Percentiles rank a stretch among this genome's conserved stretches.
Evolutionary conservation across 352 stramenopile genomes (phyloP).

Genomic region (Phytopythium aichiense): DNA sequence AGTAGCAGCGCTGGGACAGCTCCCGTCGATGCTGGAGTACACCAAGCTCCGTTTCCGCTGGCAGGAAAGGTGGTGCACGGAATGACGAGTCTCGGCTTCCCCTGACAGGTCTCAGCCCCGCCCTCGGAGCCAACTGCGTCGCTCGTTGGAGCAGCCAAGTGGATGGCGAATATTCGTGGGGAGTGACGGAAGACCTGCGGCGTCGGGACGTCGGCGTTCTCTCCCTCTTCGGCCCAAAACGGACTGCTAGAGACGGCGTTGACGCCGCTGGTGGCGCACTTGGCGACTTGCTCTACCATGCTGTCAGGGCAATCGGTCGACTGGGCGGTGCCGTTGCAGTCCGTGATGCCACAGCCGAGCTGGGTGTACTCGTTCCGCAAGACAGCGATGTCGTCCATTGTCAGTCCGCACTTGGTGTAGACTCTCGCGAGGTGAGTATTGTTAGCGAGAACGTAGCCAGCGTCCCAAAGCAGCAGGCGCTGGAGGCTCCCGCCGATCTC

Average conservation of each 20-base stretch:
- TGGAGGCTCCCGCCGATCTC: slow-evolving; percentile 43
- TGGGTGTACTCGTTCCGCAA: slow-evolving; percentile 20
- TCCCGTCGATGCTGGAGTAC: slow-evolving; percentile 24
- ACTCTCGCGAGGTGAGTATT: slow-evolving; percentile 11
- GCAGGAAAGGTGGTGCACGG: slow-evolving; percentile 29
- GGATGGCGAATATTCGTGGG: slow-evolving; percentile 32
- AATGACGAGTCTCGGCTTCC: slow-evolving; percentile 27
- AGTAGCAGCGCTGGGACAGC: slow-evolving; percentile 19
- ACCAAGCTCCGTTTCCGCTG: slow-evolving; percentile 26
- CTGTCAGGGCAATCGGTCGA: slow-evolving; percentile 22
- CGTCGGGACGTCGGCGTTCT: slow-evolving; percentile 37
- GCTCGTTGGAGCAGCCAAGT: slow-evolving; percentile 16
- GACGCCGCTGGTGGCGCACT: slow-evolving; percentile 25
- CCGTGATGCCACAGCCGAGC: slow-evolving; percentile 22
- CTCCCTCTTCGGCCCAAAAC: slow-evolving; percentile 38
- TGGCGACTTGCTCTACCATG: slow-evolving; percentile 24
- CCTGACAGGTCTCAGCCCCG: slow-evolving; percentile 12
- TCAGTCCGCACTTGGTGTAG: slow-evolving; percentile 31
- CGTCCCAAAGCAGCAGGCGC: slow-evolving; percentile 53
- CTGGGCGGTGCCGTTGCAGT: slow-evolving; percentile 8
- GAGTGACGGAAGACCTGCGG: slow-evolving; percentile 29
- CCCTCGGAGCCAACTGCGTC: neutral
- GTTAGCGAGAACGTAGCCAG: slow-evolving; percentile 29
- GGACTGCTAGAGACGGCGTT: neutral
- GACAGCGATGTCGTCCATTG: slow-evolving; percentile 43